Evolutionary conservation across 176 grass and related monocot genomes (phyloP).

Genomic region (Oryza longistaminata): DNA sequence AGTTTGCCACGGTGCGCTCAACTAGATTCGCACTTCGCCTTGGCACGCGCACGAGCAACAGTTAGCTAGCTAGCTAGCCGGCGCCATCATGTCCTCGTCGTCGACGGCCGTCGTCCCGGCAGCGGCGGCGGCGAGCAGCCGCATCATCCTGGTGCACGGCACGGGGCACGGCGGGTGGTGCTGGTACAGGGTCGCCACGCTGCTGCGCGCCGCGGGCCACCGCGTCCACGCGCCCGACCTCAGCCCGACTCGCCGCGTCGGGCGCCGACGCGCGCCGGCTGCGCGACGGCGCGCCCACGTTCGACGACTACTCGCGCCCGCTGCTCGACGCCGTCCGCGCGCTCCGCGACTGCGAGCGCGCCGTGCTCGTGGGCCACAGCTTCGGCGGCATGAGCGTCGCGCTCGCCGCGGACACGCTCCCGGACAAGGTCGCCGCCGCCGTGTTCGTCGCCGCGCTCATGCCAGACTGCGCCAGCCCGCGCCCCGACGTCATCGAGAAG

Average conservation of each 20-base stretch:
- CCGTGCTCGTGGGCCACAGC: conserved; percentile 60
- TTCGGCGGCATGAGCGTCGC: conserved; percentile 53
- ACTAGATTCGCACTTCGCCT: too few relatives aligned
- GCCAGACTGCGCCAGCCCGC: conserved; percentile 35
- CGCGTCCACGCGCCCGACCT: conserved; percentile 51
- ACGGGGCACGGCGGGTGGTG: conserved; percentile 58
- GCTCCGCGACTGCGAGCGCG: conserved; percentile 47
- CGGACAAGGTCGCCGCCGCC: conserved; percentile 56
- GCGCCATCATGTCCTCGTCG: not conserved
- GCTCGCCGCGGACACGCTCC: conserved; percentile 55
- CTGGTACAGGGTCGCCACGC: conserved; percentile 55
- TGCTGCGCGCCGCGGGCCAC: conserved; percentile 42
- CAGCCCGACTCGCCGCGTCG: too few relatives aligned
- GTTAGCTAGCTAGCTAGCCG: too few relatives aligned
- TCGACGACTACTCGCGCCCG: conserved; percentile 60
- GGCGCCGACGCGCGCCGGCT: conserved; percentile 27
- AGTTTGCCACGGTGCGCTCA: too few relatives aligned
- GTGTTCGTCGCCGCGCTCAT: conserved; percentile 69
- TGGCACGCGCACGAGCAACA: too few relatives aligned
- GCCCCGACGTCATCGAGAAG: conserved; percentile 23
- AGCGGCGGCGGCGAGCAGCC: conserved; percentile 15
- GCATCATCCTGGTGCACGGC: conserved; percentile 63
- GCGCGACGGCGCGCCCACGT: conserved; percentile 36
- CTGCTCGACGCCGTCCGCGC: conserved; percentile 43
- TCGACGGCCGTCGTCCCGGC: not conserved